Evolutionary conservation across 148 eudicot genomes (phyloP), one percentile per base, ranked within the genome.

Genomic region (Diospyros lotus): DNA sequence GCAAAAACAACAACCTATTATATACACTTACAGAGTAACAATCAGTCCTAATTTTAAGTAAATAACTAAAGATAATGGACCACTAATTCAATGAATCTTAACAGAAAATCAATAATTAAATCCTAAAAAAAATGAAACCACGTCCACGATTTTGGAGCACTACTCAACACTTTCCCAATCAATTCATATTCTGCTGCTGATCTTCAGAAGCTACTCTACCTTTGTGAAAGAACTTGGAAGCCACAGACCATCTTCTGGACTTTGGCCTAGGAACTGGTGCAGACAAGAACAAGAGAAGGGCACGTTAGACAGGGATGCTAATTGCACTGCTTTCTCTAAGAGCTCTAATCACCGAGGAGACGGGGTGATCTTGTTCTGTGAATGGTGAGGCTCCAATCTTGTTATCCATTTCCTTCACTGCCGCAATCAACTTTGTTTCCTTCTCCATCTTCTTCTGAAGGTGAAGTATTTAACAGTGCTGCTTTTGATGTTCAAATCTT

Each of bases 391-490:
- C 58, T 3, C 62, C 68, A 44, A 69, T 61, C 28, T 54, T 83
- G 46, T 52, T 64, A 8, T 75, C 86, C 10, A 83, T 79, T 55
- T 77, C 71, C 69, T 86, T 73, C 64, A 84, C 42, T 2, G 71
- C 68, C 52, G 59, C 13, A 42, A 76, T 45, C 38, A 71, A 67
- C 54, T 46, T 76, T 64, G 75, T 78, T 4, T 63, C 74, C 77
- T 66, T 81, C 51, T 70, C 80, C 45, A 83, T 76, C 42, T 76
- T 78, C 79, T 86, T 55, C 88, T 83, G 7, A 74, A 50, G 46
- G 42, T 17, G 46, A 18, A 54, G 75, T 69, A 74, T 0, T n/a
- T 9, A 2, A 64, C 17, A 44, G 84, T 59, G 46, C 66, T 61
- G 15, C 39, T 73, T 12, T 65, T 78, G 1, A 51, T 67, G 12